Evolutionary conservation across 495 filamentous ascomycete species (phyloP), one percentile per base, ranked within the genome.

Genomic region (Penicillium crystallinum): DNA sequence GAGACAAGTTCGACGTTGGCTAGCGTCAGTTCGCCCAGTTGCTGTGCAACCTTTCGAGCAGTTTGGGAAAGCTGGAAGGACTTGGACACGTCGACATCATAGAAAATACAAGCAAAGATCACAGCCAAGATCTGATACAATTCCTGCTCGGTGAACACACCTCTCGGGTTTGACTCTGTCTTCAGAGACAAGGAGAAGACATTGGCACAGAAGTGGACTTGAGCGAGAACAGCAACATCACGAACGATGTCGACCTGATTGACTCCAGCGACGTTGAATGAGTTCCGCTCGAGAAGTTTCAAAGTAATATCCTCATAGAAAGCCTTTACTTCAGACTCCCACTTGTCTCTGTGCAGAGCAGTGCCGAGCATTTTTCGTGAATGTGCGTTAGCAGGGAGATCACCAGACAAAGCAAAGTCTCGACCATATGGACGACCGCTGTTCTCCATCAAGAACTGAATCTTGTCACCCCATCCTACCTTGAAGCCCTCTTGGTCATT

Each of bases 171-270:
- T n/a, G 77, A 73, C 7, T 82, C 76, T 4, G 78, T 82, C 52
- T 82, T 84, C 30, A 88, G 52, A 2, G 86, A 82, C 7, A 89
- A 66, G 38, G 77, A 81, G 65, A 84, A 87, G 25, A 89, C 59
- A 38, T 77, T 79, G 7, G 83, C 72, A 53, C 75, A 76, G 61
- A 86, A 81, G 49, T 84, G 79, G 40, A 80, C 73, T 40, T 81
- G 76, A 2, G 76, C 77, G 8, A 86, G 59, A 51, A 86, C 86
- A 48, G 79, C 79, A 38, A 88, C 63, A 60, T 86, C 80, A 36
- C 77, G 77, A 31, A 83, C 77, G 47, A 90, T 81, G 45, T 83
- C 82, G 42, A 82, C 75, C 52, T 88, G 83, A 38, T 78, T 78
- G 40, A 73, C 61, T 3, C 70, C 69, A 4, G 74, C 79, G n/a